phyloP scores from a whole-genome alignment of 2,329 filamentous ascomycete genomes.

The Furcasterigmium sp. region DNA sequence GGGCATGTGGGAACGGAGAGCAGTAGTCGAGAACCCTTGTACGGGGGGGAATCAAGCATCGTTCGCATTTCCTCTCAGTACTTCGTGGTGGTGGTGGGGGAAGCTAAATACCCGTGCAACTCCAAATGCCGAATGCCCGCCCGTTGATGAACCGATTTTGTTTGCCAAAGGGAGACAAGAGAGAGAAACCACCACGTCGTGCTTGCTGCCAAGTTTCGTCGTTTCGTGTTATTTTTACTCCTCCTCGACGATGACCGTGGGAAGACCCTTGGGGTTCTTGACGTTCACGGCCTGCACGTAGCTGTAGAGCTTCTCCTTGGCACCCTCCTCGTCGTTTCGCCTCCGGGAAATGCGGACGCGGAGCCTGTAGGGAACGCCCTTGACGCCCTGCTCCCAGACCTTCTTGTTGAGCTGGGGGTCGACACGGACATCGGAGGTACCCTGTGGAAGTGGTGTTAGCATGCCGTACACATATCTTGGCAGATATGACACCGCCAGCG shows the following conservation, averaged over 20 bases:
- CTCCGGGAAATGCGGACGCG: slow-evolving; percentile 98
- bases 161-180: slow-evolving; percentile 26
- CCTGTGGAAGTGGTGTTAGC: slow-evolving; percentile 46
- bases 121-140: slow-evolving; percentile 37
- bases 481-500: too few species aligned
- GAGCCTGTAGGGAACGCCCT: slow-evolving; percentile 96
- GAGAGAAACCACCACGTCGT: slow-evolving; percentile 15
- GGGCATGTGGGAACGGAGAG: slow-evolving; percentile 5
- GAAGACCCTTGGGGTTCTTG: slow-evolving; percentile 97
- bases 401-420: slow-evolving; percentile 99
- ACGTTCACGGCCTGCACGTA: slow-evolving; percentile 99
- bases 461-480: neutral
- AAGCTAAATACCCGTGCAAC: slow-evolving; percentile 14
- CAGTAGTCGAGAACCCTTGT: slow-evolving; percentile 8
- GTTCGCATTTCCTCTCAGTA: slow-evolving; percentile 13
- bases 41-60: slow-evolving; percentile 15
- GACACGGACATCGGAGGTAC: slow-evolving; percentile 93
- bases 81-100: slow-evolving; percentile 10
- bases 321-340: slow-evolving; percentile 99
- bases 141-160: slow-evolving; percentile 33
- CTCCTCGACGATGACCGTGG: slow-evolving; percentile 81
- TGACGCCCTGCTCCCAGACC: slow-evolving; percentile 99
- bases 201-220: slow-evolving; percentile 21
- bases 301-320: slow-evolving; percentile 99
- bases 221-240: slow-evolving; percentile 38